Conservation (phyloP, 805 yeast genomes). For the Metschnikowia reukaufii region DNA sequence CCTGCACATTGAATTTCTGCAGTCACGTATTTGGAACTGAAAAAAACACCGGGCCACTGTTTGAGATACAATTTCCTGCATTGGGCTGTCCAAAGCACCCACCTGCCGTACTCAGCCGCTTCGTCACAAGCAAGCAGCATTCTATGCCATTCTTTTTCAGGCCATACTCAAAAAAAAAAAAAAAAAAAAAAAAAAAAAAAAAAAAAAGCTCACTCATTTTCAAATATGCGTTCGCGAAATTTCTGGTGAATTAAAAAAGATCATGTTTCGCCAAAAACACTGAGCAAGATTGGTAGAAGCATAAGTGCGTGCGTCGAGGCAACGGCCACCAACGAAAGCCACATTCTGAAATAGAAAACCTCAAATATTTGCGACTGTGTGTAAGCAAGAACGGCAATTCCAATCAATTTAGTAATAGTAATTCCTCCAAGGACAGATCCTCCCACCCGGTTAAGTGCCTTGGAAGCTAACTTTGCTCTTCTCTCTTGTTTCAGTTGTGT, state of each 20-base stretch:
- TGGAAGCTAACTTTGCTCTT: constrained; percentile 37
- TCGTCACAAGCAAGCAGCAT: not conserved
- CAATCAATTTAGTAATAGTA: constrained; percentile 84
- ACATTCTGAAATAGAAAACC: constrained; percentile 91
- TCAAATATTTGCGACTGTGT: constrained; percentile 87
- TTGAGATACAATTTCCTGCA: constrained; percentile 2
- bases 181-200: too few relatives aligned
- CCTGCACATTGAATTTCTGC: constrained; percentile 8
- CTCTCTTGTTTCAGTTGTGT: constrained; percentile 5
- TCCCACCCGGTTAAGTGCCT: constrained; percentile 77
- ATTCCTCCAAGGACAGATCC: constrained; percentile 90
- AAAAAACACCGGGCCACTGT: not conserved
- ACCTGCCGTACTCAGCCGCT: constrained; percentile 3
- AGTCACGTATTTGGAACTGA: constrained; percentile 10
- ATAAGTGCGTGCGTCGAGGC: constrained; percentile 80
- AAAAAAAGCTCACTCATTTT: too few relatives aligned
- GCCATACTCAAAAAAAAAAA: too few relatives aligned
- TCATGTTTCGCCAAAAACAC: constrained; percentile 50
- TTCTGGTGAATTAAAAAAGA: too few relatives aligned
- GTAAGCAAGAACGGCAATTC: constrained; percentile 82
- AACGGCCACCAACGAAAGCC: constrained; percentile 74
- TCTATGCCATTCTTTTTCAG: too few relatives aligned
- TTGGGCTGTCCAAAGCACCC: not conserved
- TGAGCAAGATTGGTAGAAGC: constrained; percentile 72
- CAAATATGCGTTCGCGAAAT: not conserved